Evolutionary conservation across 164 flowering plant genomes (phyloP).

Genomic region (Brasenia schreberi): DNA sequence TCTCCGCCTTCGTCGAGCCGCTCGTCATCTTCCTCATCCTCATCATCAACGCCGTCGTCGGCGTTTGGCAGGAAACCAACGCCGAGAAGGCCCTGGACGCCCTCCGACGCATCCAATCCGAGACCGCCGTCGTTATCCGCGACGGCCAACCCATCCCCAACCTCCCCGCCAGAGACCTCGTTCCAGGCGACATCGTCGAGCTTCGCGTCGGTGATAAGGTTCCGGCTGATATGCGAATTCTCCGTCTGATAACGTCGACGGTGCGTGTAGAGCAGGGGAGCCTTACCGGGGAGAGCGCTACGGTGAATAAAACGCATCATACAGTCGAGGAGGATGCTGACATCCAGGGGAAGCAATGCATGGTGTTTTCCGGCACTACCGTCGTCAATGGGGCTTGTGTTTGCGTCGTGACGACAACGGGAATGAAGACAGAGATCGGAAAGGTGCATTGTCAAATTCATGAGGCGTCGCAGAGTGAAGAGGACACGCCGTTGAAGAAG

Average conservation of each 20-base stretch:
- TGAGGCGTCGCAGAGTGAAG: slow-evolving; percentile 37
- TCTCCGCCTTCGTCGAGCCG: slow-evolving; percentile 48
- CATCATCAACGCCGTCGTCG: slow-evolving; percentile 42
- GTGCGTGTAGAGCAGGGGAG: slow-evolving; percentile 38
- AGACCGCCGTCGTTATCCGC: slow-evolving; percentile 28
- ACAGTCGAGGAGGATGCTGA: slow-evolving; percentile 28
- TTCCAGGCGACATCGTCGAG: slow-evolving; percentile 47
- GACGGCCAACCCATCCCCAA: slow-evolving; percentile 14
- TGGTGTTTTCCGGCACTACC: slow-evolving; percentile 48
- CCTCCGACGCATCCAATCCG: slow-evolving; percentile 39
- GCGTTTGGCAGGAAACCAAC: slow-evolving; percentile 52
- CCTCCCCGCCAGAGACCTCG: slow-evolving; percentile 33
- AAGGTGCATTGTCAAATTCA: slow-evolving; percentile 46
- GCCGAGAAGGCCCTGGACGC: slow-evolving; percentile 49
- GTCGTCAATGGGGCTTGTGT: slow-evolving; percentile 42
- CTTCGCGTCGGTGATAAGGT: slow-evolving; percentile 38
- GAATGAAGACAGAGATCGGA: slow-evolving; percentile 43
- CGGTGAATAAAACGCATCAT: slow-evolving; percentile 32
- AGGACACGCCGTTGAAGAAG: slow-evolving; percentile 47
- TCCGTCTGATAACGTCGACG: slow-evolving; percentile 34
- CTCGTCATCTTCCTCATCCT: slow-evolving; percentile 40
- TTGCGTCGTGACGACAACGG: slow-evolving; percentile 36
- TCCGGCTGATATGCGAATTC: slow-evolving; percentile 45
- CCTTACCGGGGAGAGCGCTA: slow-evolving; percentile 46
- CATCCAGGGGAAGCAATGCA: slow-evolving; percentile 41